Conservation (phyloP, 208 protist species). For the Leishmania arabica region DNA sequence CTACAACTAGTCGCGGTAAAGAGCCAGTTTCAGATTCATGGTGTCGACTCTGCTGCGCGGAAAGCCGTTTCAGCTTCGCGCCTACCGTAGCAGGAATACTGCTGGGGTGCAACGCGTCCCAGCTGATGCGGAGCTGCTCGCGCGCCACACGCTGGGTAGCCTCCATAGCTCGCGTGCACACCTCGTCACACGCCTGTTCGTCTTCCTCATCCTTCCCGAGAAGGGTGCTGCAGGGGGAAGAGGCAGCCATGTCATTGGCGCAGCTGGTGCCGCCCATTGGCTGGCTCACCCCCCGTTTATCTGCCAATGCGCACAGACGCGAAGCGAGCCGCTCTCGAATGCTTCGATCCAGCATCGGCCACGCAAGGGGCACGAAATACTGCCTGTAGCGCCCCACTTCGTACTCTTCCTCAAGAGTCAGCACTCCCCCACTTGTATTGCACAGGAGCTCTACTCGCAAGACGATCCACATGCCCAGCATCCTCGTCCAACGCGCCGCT, state of each 20-base stretch:
- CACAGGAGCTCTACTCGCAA: background rate
- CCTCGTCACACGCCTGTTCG: background rate
- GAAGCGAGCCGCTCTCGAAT: background rate
- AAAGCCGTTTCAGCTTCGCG: conserved; percentile 12
- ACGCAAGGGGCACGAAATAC: conserved; percentile 13
- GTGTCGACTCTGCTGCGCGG: background rate
- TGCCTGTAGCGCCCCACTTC: conserved; percentile 17
- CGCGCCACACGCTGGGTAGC: conserved; percentile 25
- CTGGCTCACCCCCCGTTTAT: background rate
- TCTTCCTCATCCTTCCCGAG: conserved; percentile 5
- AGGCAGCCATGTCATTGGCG: background rate
- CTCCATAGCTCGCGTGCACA: conserved; percentile 17
- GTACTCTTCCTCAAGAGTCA: background rate
- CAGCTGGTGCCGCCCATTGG: background rate
- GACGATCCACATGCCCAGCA: conserved; percentile 13
- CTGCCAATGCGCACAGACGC: background rate
- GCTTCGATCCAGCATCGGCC: conserved; percentile 8
- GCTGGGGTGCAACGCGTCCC: conserved; percentile 47
- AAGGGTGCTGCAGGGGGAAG: background rate
- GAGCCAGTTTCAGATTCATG: background rate
- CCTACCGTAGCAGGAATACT: conserved; percentile 16
- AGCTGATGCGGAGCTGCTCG: conserved; percentile 56
- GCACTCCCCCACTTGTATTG: background rate
- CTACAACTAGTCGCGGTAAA: background rate
- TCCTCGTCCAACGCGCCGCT: conserved; percentile 8